Percentiles rank a stretch among this genome's conserved stretches.
Evolutionary conservation across 768 basidiomycete species (phyloP).

Genomic region (Butyriboletus loyo): DNA sequence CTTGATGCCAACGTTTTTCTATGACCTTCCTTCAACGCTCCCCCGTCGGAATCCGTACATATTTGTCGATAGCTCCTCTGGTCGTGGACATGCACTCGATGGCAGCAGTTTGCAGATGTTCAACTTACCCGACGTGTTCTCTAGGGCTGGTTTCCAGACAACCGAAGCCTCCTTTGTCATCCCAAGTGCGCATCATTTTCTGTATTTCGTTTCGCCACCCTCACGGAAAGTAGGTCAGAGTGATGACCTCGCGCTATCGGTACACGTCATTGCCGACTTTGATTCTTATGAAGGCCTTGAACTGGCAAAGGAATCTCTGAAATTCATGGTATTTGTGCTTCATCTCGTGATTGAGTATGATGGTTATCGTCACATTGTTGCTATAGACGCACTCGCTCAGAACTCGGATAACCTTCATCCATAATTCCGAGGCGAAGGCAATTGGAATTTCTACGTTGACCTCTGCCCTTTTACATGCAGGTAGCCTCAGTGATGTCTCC

Average conservation of each 20-base stretch:
- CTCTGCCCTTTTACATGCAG: conserved; percentile 45
- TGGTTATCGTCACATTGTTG: background rate
- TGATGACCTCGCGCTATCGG: conserved; percentile 39
- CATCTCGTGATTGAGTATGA: background rate
- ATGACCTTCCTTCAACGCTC: conserved; percentile 75
- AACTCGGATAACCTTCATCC: conserved; percentile 72
- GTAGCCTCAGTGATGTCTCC: conserved; percentile 32
- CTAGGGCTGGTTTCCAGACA: conserved; percentile 38
- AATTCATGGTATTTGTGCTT: conserved; percentile 52
- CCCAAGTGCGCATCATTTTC: conserved; percentile 44
- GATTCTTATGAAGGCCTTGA: conserved; percentile 56
- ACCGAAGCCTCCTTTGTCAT: conserved; percentile 55
- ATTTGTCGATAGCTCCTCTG: conserved; percentile 47
- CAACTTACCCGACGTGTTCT: conserved; percentile 30
- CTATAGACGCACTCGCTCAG: conserved; percentile 43
- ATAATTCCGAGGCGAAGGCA: conserved; percentile 49
- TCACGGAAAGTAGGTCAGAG: conserved; percentile 15
- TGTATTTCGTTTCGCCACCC: background rate
- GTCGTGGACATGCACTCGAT: conserved; percentile 9
- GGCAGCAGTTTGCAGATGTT: conserved; percentile 19
- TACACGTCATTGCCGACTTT: conserved; percentile 76
- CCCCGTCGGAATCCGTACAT: conserved; percentile 76
- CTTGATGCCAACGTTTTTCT: conserved; percentile 75
- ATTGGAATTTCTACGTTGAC: conserved; percentile 42
- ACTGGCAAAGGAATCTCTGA: conserved; percentile 64